Evolutionary conservation across 768 basidiomycete genomes (phyloP), one percentile per base, ranked within the genome.

Genomic region (Crepidotus variabilis): DNA sequence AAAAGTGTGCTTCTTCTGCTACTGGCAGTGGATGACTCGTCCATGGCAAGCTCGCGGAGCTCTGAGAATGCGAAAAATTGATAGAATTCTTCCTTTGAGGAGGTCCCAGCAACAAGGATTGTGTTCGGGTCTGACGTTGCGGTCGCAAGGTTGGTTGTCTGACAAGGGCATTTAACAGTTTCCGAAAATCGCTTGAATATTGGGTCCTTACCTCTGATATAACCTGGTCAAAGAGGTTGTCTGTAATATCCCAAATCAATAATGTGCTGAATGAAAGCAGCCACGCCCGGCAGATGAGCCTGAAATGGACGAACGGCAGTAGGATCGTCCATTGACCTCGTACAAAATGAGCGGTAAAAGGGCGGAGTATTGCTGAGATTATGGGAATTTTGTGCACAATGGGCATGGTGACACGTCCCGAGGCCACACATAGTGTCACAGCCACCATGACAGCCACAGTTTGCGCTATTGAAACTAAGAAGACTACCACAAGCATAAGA

Each of bases 31-130:
- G 77, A 47, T 3, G 76, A 73, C 5, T 69, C 68, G 20, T 78
- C 78, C n/a, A 69, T 66, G 0, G 85, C 77, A 10, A 89, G 63
- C 2, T 74, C 72, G 9, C 69, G 69, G 39, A 93, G 75, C 58
- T 92, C 90, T 0, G 78, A 70, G 61, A 84, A 89, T 0, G 90
- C 88, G 58, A 86, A 82, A 65, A 86, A 80, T 43, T 80, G 79
- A 69, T 83, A 87, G 23, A 77, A 65, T 21, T 65, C 60, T 52
- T 84, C 78, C 3, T 69, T 58, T 16, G 85, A 86, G 1, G 83
- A 78, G 45, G 83, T 73, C 9, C 89, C 91, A 4, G 87, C 85
- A 9, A 90, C 72, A 6, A 90, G 71, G 3, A 78, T 82, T 2
- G 78, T 71, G 36, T 80, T 75, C 1, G 84, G 78, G 51, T 88